Evolutionary conservation across 805 yeast species (phyloP), one percentile per base, ranked within the genome.

Genomic region (Yarrowia osloensis): DNA sequence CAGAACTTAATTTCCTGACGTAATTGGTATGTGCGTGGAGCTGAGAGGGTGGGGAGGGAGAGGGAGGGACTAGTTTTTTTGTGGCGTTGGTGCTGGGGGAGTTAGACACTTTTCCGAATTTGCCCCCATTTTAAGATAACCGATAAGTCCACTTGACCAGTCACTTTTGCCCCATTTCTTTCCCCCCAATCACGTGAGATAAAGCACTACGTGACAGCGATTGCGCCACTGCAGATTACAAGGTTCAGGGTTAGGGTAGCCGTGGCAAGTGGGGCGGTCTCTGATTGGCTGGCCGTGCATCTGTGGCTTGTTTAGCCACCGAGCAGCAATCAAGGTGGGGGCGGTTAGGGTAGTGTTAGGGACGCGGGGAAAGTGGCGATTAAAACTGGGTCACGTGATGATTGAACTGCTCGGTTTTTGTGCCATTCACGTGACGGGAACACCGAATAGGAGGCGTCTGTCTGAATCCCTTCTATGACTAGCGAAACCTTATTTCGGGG

Each of bases 261-360:
- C 7, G 57, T 21, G 29, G 28, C 40, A 19, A 21, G 17, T 21
- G 9, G n/a, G 15, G 11, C 6, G 19, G 5, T 8, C 11, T 3
- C 4, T 50, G 57, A 50, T 50, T 50, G 57, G 57, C 13, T 12
- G 26, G 13, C 2, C 3, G 9, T 3, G 4, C 2, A 2, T 7
- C 28, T 50, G 57, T 50, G 57, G 57, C 57, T 50, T 50, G 57
- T 3, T n/a, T 31, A 49, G 55, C 55, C 55, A 49, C 57, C 26
- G 17, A 9, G 22, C 13, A 26, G 35, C 24, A 13, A 9, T 22
- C n/a, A n/a, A n/a, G n/a, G n/a, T n/a, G n/a, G n/a, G n/a, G n/a
- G n/a, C n/a, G 46, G 46, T 9, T 19, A 21, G 13, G 26, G 26
- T 40, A 11, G 46, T 21, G 46, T 9, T 12, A 40, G n/a, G n/a